Conservation (phyloP, 306 rosid genomes). For the Prinsepia uniflora region DNA sequence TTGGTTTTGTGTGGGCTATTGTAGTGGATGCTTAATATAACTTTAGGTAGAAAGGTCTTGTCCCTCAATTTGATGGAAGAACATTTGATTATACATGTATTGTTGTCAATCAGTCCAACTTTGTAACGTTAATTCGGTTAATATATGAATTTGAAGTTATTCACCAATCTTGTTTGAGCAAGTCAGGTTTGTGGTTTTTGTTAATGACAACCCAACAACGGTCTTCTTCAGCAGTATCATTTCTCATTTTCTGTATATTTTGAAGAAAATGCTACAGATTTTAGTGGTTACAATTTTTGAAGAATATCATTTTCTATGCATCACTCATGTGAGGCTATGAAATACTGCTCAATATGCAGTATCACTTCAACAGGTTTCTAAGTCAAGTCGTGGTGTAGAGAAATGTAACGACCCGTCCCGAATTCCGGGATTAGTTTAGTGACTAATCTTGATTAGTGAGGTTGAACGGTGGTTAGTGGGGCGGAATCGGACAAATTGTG, state of each 20-base stretch:
- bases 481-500: too few species aligned
- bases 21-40: constrained; percentile 83
- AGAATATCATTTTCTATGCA: too few species aligned
- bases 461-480: too few species aligned
- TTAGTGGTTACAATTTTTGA: too few species aligned
- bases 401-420: too few species aligned
- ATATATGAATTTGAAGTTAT: not conserved
- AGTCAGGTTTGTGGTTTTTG: not conserved
- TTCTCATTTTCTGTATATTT: not conserved
- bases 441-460: too few species aligned
- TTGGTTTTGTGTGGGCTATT: constrained; percentile 80
- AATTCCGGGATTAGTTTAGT: too few species aligned
- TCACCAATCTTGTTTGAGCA: not conserved
- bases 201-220: not conserved
- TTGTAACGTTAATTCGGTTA: constrained; percentile 1
- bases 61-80: constrained; percentile 41
- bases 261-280: not conserved
- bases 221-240: not conserved
- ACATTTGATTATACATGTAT: constrained; percentile 76
- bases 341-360: too few species aligned
- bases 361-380: too few species aligned
- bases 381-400: too few species aligned
- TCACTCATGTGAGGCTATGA: too few species aligned
- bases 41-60: constrained; percentile 54
- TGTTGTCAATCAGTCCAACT: constrained; percentile 17